Evolutionary conservation across 78 protist genomes (phyloP).

Genomic region (Pigoraptor vietnamica): DNA sequence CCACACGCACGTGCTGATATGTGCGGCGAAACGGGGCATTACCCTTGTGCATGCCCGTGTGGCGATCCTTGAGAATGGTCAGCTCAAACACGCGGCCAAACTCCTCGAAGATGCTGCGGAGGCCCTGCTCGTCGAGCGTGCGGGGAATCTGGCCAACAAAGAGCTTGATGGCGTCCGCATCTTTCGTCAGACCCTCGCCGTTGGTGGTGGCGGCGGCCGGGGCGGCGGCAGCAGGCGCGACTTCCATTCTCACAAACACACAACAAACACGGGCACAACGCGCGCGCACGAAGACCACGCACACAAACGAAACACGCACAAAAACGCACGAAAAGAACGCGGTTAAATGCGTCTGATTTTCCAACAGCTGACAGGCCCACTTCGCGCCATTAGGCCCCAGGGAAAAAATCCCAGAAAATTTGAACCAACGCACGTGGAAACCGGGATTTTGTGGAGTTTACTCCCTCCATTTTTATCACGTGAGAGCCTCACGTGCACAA

Average conservation of each 20-base stretch:
- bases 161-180: constrained; percentile 35
- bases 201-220: neutral
- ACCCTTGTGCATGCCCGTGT: neutral
- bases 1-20: neutral
- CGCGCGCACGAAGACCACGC: no score
- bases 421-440: no score
- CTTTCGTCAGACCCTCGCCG: neutral
- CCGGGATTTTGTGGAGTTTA: no score
- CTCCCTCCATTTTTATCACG: no score
- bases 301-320: no score
- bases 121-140: constrained; percentile 28
- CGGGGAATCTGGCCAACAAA: constrained; percentile 71
- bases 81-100: constrained; percentile 35
- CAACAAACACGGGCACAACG: no score
- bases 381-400: no score
- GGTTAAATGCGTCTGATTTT: no score
- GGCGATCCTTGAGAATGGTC: constrained; percentile 3
- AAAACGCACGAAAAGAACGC: no score
- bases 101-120: constrained; percentile 28
- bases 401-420: no score
- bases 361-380: no score
- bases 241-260: neutral
- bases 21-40: neutral
- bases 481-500: no score
- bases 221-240: neutral